Evolutionary conservation across 2,329 filamentous ascomycete genomes (phyloP), one percentile per base, ranked within the genome.

Genomic region (Didymella keratinophila): DNA sequence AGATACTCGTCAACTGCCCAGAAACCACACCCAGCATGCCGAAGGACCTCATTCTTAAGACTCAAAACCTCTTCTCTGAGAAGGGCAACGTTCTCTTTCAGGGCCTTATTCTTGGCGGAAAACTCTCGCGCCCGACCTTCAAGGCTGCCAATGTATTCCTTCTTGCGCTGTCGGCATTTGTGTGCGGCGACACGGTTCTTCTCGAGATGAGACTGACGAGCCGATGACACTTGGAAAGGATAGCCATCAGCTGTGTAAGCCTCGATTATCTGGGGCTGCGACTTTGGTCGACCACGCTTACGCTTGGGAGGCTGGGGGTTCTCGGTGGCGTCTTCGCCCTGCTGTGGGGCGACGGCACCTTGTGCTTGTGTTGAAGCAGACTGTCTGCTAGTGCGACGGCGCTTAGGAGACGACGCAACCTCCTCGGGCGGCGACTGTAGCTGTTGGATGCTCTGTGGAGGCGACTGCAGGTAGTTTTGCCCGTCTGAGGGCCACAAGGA

Each of bases 161-260:
- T 87, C 75, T 87, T 86, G 78, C 90, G 91, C 68, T 89, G 84
- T 3, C 89, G 85, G 69, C 89, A 92, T 71, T 91, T 92, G 72
- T 87, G 89, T 1, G 90, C 89, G 0, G 90, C 89, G 2, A 89
- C 78, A 10, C 89, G 83, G 72, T 93, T 93, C 60, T 89, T 85
- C 74, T 90, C 87, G 0, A 91, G 81, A 65, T 76, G 74, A 2
- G 71, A 71, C 56, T 75, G 69, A 50, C 74, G 74, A 43, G 73
- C 69, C 3, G 71, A 73, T 6, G 74, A 73, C 5, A 75, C 71
- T 20, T 72, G 69, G 56, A 75, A 70, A 2, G 72, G 72, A 39
- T 66, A 73, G 28, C 71, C 74, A 18, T 76, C 73, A 16, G 70
- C 63, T 4, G 72, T 74, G 56, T 56, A 73, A 16, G 68, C 69